Base-by-base conservation (phyloP, 1,284 basidiomycete genomes). In the Wolfiporia cocos region DNA sequence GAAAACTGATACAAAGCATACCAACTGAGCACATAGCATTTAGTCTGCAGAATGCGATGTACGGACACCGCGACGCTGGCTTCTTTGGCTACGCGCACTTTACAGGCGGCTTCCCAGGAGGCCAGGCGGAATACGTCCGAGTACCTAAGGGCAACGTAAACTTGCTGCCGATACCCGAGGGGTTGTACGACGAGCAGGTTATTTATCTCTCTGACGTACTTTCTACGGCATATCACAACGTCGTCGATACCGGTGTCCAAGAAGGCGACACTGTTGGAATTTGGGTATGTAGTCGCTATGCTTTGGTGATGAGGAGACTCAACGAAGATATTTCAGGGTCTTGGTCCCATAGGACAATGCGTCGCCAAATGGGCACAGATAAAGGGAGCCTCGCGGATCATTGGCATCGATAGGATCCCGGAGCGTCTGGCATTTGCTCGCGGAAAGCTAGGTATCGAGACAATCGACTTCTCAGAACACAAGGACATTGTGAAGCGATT, bases 51-150 rank as follows among this genome's bases (percentile, higher is more conserved):
- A 76, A 81, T 30, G 67, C 69, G 23, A 76, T 88, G 73, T 86
- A 84, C 55, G 84, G 84, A 6, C 70, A 76, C 48, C 66, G 76
- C 9, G 77, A 81, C 52, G 82, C 83, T 3, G 85, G 81, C 0
- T 81, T 87, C 66, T 84, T 87, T 51, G 82, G 83, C 2, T 86
- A 85, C 61, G 77, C 76, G 12, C 81, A 86, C 61, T 76, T 86
- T 50, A 79, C 81, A 0, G 83, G 86, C 3, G 86, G 86, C 2
- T 86, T 80, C 56, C 72, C 85, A 1, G 86, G 78, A 17, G 83
- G 81, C 1, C 86, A 90, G 56, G 76, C 78, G 0, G 79, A 83
- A 57, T 82, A 78, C 50, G 75, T 78, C 5, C 70, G 80, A 28
- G 78, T 86, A 2, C 85, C 85, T 0, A 78, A 79, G 52, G 86